These are phyloP conservation scores for Paramecium tetraurelia DNA, from an alignment of 73 alveolate genomes.

Conservation along the genomic window DNA sequence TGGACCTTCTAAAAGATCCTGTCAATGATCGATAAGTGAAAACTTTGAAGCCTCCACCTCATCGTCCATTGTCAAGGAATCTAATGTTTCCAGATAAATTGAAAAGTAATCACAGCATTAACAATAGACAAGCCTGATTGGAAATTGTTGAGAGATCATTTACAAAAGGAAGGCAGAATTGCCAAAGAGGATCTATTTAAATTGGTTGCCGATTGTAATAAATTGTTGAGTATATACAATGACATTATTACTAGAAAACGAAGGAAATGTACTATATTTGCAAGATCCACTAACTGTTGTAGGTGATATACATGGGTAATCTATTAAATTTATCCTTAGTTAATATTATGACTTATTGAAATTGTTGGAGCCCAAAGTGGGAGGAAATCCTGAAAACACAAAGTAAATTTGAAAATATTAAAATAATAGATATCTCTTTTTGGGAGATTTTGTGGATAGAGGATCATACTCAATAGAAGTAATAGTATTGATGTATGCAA, in stretches of 20 bases:
- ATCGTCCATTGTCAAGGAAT: conserved; percentile 50
- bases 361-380: conserved; percentile 82
- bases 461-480: conserved; percentile 92
- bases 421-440: conserved; percentile 68
- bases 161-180: conserved; percentile 83
- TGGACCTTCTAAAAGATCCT: conserved; percentile 59
- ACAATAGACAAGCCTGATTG: conserved; percentile 82
- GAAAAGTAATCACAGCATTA: background rate
- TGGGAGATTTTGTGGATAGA: conserved; percentile 95
- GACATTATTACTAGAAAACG: conserved; percentile 67
- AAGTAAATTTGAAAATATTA: conserved; percentile 62
- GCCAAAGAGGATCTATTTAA: conserved; percentile 68
- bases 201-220: conserved; percentile 68
- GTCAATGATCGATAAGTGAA: conserved; percentile 52
- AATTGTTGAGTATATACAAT: conserved; percentile 67
- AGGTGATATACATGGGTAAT: conserved; percentile 96
- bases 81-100: conserved; percentile 53
- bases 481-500: conserved; percentile 73
- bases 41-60: conserved; percentile 62
- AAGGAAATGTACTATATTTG: conserved; percentile 84
- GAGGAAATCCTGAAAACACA: conserved; percentile 93
- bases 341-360: conserved; percentile 87
- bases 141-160: conserved; percentile 80
- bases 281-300: conserved; percentile 91
- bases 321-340: conserved; percentile 9